Conservation (phyloP, 2,329 filamentous ascomycete genomes). For the Coniochaeta prunicola region DNA sequence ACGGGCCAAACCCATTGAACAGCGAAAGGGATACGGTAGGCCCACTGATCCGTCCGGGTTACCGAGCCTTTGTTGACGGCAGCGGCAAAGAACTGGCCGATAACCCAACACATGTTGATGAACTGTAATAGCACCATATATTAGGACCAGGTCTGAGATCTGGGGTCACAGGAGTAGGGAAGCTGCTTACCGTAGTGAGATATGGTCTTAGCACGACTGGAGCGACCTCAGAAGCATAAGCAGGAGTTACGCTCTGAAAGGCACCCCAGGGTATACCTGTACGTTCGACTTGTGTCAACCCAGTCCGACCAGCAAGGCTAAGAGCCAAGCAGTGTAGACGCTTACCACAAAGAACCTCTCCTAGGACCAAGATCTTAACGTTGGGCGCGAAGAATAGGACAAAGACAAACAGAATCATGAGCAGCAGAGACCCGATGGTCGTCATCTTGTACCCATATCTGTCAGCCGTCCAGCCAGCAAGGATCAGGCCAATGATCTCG, state of each 20-base stretch:
- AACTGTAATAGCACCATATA: slow-evolving; percentile 13
- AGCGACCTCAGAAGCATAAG: slow-evolving; percentile 46
- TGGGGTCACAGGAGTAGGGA: neutral
- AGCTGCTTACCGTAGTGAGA: slow-evolving; percentile 46
- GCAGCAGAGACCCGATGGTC: slow-evolving; percentile 36
- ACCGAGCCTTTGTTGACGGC: slow-evolving; percentile 32
- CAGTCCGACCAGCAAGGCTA: neutral
- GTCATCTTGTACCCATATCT: slow-evolving; percentile 42
- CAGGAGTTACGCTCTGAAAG: slow-evolving; percentile 43
- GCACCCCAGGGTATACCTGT: slow-evolving; percentile 39
- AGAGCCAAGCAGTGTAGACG: neutral
- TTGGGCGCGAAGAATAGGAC: slow-evolving; percentile 45
- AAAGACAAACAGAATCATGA: slow-evolving; percentile 44
- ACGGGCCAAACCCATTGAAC: slow-evolving; percentile 32
- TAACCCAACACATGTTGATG: slow-evolving; percentile 35
- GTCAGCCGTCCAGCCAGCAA: slow-evolving; percentile 46
- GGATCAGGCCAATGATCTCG: slow-evolving; percentile 46
- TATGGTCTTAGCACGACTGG: slow-evolving; percentile 42
- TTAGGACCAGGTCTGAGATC: neutral
- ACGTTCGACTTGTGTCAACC: slow-evolving; percentile 17
- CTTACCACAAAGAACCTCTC: slow-evolving; percentile 35
- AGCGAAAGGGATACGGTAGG: slow-evolving; percentile 20
- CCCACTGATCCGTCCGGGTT: slow-evolving; percentile 23
- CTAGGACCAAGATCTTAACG: slow-evolving; percentile 36
- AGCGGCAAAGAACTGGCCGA: slow-evolving; percentile 33